Evolutionary conservation across 2,329 filamentous ascomycete genomes (phyloP), one percentile per base, ranked within the genome.

Genomic region (Meredithiella fracta): DNA sequence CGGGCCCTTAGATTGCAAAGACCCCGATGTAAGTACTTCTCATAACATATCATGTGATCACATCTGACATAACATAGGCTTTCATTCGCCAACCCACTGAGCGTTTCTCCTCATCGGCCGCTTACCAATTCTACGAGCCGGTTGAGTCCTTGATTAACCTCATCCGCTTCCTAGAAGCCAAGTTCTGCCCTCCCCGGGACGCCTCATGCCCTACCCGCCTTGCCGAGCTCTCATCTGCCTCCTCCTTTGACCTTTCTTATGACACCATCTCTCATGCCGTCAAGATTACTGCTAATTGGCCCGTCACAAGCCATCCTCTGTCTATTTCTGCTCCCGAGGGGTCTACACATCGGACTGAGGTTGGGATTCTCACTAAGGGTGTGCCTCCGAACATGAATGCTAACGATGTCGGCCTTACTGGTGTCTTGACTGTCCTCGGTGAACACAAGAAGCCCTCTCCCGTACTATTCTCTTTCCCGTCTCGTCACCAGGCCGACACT

Each of bases 381-480:
- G 70, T 72, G 3, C 75, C 82, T 14, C 68, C 72, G 3, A 72
- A 70, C 23, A 72, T 78, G 14, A 80, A 87, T 58, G 70, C 78
- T 0, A 79, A 90, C 65, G 86, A 95, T 61, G 69, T 95, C 11
- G 84, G 83, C 38, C 74, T 95, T 40, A 82, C 83, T 3, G 91
- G 91, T 2, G 77, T 89, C 55, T 70, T 96, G 53, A 83, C 82
- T 0, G 85, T 94, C 2, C 69, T 96, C 0, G 86, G 87, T 22
- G 78, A 90, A 63, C 79, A 89, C 63, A 73, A 74, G 40, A 79
- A 81, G 60, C 80, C 86, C 9, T 85, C 84, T 40, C 77, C 85
- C 1, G 85, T 86, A 0, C 72, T 91, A 49, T 96, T 97, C 70
- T 80, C 85, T 47, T 92, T 94, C 61, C 82, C 86, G 1, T 81